Evolutionary conservation across 2,329 filamentous ascomycete species (phyloP).

Genomic region (Cylindrodendrum hubeiense): DNA sequence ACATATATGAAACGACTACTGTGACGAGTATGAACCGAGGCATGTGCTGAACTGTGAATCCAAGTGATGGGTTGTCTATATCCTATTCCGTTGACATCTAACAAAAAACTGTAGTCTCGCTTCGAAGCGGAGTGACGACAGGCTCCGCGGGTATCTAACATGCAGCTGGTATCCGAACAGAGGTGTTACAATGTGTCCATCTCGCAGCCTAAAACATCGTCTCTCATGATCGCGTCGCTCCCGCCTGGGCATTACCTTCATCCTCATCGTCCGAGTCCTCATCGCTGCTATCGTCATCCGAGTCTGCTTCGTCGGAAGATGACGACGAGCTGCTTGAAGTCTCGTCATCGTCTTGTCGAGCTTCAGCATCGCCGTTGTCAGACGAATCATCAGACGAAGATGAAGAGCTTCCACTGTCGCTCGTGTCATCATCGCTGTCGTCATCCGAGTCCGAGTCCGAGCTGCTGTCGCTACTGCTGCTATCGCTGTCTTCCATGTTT

Average conservation of each 20-base stretch:
- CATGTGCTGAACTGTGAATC: neutral
- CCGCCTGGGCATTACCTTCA: slow-evolving; percentile 28
- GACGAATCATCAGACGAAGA: slow-evolving; percentile 52
- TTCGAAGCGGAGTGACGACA: slow-evolving; percentile 24
- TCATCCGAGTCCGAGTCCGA: slow-evolving; percentile 50
- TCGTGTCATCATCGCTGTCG: slow-evolving; percentile 48
- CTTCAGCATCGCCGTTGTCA: slow-evolving; percentile 46
- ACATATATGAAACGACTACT: neutral
- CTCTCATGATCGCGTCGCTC: slow-evolving; percentile 22
- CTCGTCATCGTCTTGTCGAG: slow-evolving; percentile 44
- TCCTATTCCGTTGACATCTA: slow-evolving; percentile 14
- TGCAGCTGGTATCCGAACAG: slow-evolving; percentile 32
- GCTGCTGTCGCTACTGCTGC: slow-evolving; percentile 47
- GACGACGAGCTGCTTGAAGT: slow-evolving; percentile 57
- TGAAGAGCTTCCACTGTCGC: slow-evolving; percentile 52
- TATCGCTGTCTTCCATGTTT: slow-evolving; percentile 55
- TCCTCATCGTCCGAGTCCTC: slow-evolving; percentile 40
- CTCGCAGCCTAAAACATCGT: slow-evolving; percentile 20
- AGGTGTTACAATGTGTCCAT: slow-evolving; percentile 42
- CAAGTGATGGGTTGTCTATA: slow-evolving; percentile 18
- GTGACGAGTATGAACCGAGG: neutral
- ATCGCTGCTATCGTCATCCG: slow-evolving; percentile 46
- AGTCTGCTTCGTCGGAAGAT: slow-evolving; percentile 50
- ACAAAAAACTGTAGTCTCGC: slow-evolving; percentile 23
- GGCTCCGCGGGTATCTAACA: slow-evolving; percentile 41